Base-by-base conservation (phyloP, 1,284 basidiomycete species). In the Irpex sp. region DNA sequence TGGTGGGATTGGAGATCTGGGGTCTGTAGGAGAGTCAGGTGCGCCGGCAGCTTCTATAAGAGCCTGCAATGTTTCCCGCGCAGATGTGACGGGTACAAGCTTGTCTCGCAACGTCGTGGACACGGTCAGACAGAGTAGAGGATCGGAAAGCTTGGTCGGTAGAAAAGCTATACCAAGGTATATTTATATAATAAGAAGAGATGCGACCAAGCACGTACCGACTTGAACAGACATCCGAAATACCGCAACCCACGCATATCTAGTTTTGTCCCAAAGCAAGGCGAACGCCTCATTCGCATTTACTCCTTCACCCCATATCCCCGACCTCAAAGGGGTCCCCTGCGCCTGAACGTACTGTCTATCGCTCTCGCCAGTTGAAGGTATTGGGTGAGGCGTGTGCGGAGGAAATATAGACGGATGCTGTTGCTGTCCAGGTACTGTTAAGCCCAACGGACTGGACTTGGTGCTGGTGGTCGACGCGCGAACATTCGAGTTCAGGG, bases 91-190 rank as follows among this genome's bases (percentile, higher is more conserved):
- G 3, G 80, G 74, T 3, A 90, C 71, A 0, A 86, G 82, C 65
- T 84, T 87, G 45, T 93, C 89, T 57, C 93, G 83, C 16, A 94
- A 75, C 0, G 93, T 95, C 12, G 86, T 81, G 0, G 90, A 93
- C 3, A 87, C 81, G 0, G 93, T 96, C 18, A 96, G 73, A 66
- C 88, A 93, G 16, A 95, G 79, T 5, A 95, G 72, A 3, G 93
- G 93, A 65, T 93, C 85, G 1, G 76, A 67, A 48, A 89, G 82
- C 53, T 80, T 78, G n/a, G 92, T 84, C 35, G 86, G 81, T 42
- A 94, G 76, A 71, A 89, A 94, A 0, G 87, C 92, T 89, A 62
- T 5, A 42, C 47, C 52, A 51, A 58, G 52, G 45, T 59, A 23
- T 57, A 35, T 12, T 18, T 10, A 14, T 7, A 28, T 55, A 21